phyloP scores from a whole-genome alignment of 2,329 filamentous ascomycete genomes.

The Pseudogymnoascus verrucosus region DNA sequence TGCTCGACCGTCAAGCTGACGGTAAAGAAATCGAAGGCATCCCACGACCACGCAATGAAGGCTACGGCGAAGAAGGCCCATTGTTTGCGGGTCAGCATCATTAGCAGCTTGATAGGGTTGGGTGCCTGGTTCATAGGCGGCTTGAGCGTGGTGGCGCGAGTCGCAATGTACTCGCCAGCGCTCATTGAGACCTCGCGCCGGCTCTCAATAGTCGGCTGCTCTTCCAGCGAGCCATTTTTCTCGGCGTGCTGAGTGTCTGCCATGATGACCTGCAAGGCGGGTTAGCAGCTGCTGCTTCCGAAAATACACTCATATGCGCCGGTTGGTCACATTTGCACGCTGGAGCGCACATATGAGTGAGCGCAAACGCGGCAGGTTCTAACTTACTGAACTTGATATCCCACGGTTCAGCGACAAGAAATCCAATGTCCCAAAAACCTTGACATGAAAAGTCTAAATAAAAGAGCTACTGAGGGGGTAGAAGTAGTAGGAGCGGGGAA shows the following conservation, averaged over 20 bases:
- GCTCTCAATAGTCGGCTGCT: background rate
- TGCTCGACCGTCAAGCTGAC: conserved; percentile 71
- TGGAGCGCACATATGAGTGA: background rate
- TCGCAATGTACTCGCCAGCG: conserved; percentile 36
- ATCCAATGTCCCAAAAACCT: background rate
- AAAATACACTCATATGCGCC: background rate
- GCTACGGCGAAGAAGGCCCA: conserved; percentile 74
- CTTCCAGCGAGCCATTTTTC: background rate
- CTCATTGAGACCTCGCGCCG: conserved; percentile 11
- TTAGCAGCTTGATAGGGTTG: conserved; percentile 64
- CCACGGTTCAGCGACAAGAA: background rate
- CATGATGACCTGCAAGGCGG: background rate
- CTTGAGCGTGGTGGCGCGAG: conserved; percentile 48
- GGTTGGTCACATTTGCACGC: background rate
- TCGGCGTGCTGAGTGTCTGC: background rate
- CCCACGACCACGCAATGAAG: conserved; percentile 68
- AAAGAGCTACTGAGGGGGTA: background rate
- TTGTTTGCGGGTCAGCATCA: conserved; percentile 53
- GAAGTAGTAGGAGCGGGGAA: background rate
- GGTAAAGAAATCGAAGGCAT: conserved; percentile 79
- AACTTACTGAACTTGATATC: background rate
- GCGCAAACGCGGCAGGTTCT: background rate
- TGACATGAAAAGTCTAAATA: background rate
- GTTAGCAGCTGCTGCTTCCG: background rate
- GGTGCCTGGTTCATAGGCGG: conserved; percentile 53